Conservation (phyloP, 176 grass and related monocot genomes). For the Phragmites australis region DNA sequence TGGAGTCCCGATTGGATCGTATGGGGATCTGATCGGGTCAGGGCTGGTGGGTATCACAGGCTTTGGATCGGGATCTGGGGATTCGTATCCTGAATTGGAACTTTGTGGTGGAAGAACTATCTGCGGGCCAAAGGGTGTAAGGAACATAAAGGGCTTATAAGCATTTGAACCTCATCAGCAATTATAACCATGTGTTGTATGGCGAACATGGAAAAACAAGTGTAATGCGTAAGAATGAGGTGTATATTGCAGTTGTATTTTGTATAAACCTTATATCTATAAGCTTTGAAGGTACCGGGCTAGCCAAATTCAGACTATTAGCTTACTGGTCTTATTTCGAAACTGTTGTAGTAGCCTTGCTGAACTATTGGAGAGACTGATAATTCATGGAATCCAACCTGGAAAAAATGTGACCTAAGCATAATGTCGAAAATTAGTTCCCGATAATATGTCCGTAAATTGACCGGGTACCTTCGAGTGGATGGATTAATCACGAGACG, state of each 20-base stretch:
- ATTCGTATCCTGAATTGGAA: background rate
- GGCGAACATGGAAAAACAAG: background rate
- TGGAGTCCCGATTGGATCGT: background rate
- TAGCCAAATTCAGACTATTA: background rate
- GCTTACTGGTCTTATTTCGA: background rate
- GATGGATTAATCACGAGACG: no score
- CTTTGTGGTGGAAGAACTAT: background rate
- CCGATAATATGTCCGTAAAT: no score
- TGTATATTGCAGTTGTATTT: background rate
- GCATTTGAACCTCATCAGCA: background rate
- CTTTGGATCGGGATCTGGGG: slow-evolving; percentile 41
- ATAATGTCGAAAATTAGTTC: no score
- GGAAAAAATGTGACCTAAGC: background rate
- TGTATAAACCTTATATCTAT: background rate
- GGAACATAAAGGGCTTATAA: background rate
- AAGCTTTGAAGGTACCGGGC: background rate
- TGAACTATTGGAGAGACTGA: background rate
- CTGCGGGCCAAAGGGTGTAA: background rate
- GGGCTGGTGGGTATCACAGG: background rate
- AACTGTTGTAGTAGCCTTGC: background rate
- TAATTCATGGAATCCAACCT: background rate
- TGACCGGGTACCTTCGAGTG: no score
- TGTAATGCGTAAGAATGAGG: background rate
- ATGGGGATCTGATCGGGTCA: background rate
- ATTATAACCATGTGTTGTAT: background rate